Conservation (phyloP, 75 land plant genomes). For the Pinus albicaulis region DNA sequence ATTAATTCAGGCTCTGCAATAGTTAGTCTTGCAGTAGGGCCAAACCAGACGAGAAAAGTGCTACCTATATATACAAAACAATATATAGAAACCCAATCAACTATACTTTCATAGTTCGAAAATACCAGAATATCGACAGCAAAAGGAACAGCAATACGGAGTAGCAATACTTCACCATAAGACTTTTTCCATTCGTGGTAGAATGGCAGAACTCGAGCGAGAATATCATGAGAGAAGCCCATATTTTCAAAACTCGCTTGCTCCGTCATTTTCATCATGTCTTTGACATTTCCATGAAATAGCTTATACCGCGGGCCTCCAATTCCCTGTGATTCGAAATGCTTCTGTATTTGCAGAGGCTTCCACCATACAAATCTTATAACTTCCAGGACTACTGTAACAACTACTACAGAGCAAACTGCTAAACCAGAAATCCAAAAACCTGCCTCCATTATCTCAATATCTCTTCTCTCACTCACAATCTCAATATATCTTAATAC, state of each 20-base stretch:
- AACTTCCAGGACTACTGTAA: no score
- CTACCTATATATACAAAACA: slow-evolving; percentile 27
- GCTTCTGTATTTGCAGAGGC: slow-evolving; percentile 30
- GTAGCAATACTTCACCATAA: slow-evolving; percentile 10
- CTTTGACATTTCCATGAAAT: slow-evolving; percentile 30
- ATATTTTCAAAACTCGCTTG: slow-evolving; percentile 34
- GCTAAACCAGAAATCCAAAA: neutral
- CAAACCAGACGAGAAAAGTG: slow-evolving; percentile 28
- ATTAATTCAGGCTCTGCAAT: slow-evolving; percentile 35
- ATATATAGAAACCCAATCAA: neutral
- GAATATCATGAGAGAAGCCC: slow-evolving; percentile 30
- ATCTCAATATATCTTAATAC: no score
- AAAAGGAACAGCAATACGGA: no score
- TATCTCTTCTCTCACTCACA: no score
- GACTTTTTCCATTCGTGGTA: slow-evolving; percentile 6
- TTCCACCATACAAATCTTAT: slow-evolving; percentile 24
- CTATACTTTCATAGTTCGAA: no score
- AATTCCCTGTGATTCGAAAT: slow-evolving; percentile 42
- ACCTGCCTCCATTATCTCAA: no score
- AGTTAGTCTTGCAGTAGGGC: slow-evolving; percentile 28
- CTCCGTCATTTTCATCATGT: slow-evolving; percentile 3
- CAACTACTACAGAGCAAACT: neutral
- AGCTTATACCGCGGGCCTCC: slow-evolving; percentile 38
- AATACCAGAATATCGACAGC: no score
- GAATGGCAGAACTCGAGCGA: slow-evolving; percentile 35